Conservation (phyloP, 2,329 filamentous ascomycete species). For the Rhytidhysteron rufulum region DNA sequence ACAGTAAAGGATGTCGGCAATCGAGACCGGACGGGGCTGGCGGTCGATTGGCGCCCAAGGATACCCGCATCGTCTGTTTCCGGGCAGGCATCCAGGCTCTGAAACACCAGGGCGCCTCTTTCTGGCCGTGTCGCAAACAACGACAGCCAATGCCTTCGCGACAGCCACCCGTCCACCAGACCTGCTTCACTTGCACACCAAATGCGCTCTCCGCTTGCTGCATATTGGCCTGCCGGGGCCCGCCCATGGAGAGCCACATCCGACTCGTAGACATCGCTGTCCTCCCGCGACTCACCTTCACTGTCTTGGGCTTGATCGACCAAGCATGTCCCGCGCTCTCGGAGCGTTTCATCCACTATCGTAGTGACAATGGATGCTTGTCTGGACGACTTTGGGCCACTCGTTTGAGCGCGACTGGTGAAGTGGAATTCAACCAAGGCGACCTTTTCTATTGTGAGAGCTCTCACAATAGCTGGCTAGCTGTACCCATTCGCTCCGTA, state of each 20-base stretch:
- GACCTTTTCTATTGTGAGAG: conserved; percentile 27
- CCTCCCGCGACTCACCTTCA: conserved; percentile 11
- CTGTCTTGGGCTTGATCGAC: conserved; percentile 16
- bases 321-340: conserved; percentile 16
- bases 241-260: conserved; percentile 11
- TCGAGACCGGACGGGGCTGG: no score
- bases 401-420: conserved; percentile 21
- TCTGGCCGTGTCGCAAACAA: conserved; percentile 22
- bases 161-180: conserved; percentile 23
- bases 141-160: conserved; percentile 32
- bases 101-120: conserved; percentile 24
- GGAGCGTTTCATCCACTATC: conserved; percentile 26
- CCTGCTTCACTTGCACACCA: conserved; percentile 19
- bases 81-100: conserved; percentile 10
- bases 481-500: conserved; percentile 4
- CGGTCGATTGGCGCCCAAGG: conserved; percentile 26
- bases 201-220: conserved; percentile 12
- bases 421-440: conserved; percentile 22
- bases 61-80: conserved; percentile 21
- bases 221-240: conserved; percentile 13
- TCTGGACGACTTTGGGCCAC: conserved; percentile 30
- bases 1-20: no score
- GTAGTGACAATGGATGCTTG: conserved; percentile 14
- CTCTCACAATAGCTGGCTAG: conserved; percentile 23
- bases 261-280: conserved; percentile 13